Evolutionary conservation across 2,329 filamentous ascomycete genomes (phyloP), one percentile per base, ranked within the genome.

Genomic region (Talaromyces sp.): DNA sequence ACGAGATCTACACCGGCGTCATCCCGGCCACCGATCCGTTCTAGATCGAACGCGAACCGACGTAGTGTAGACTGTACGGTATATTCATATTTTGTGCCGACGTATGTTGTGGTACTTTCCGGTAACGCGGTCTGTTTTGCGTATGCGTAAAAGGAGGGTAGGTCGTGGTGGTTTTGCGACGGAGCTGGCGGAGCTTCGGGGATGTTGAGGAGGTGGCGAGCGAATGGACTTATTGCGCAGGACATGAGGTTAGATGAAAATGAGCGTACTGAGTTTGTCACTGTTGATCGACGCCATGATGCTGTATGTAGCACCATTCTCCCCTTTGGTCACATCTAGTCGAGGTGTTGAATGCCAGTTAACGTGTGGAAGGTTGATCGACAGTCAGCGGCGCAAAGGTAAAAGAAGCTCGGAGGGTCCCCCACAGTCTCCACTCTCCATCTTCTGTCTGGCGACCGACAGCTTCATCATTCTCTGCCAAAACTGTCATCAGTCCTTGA

Each of bases 41-140:
- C 68, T 1, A 81, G 73, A 16, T 69, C 64, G 63, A 82, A 73
- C n/a, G 71, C 73, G 37, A 73, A 76, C 23, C 67, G 70, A 37
- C 72, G 76, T 18, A 82, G 74, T 39, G 71, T 75, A 33, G 71
- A 57, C 35, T 75, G 74, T 6, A 79, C 73, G 7, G 75, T 77
- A 64, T 81, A 81, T 69, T 82, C 80, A 69, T 82, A 82, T 63
- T 75, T 70, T 2, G 78, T 81, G 56, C 80, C 80, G 46, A 77
- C 69, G 65, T 79, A 79, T 59, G 75, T 73, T 1, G 78, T 77
- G 63, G 73, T 79, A 14, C 66, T 69, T 21, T 68, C 62, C 8
- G 75, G 71, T 21, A 80, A 75, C 16, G 68, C 67, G 7, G 70
- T 76, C 46, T 74, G 73, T 4, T 70, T 56, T n/a, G 78, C 76